Base-by-base conservation (phyloP, 257 asterid genomes). In the Solanum habrochaites region DNA sequence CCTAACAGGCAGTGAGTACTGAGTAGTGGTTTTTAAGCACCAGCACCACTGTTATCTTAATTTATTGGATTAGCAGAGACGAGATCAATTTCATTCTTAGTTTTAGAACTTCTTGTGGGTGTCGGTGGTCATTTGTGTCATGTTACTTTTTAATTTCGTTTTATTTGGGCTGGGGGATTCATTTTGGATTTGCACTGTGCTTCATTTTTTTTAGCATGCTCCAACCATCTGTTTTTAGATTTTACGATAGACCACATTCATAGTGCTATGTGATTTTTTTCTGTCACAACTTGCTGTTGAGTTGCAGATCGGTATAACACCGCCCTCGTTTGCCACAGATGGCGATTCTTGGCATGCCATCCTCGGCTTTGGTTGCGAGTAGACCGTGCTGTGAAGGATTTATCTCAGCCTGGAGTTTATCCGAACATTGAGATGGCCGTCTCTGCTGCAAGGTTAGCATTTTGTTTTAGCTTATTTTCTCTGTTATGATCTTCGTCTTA, bases 311-410 rank as follows among this genome's bases (percentile, higher is more conserved):
- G 99, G 94, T 92, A 96, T 95, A 95, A 95, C 95, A 92, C 99
- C 89, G 99, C 99, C 94, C 98, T 95, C 95, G 98, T 97, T 94
- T 95, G 99, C 99, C 95, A 93, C 98, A 95, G 99, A 97, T 97
- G 99, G 99, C 93, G 88, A 77, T 95, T 97, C 94, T 92, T 97
- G 90, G 99, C 99, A 31, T 97, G 98, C 90, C 98, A 97, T 86
- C 99, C 99, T 86, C 96, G 89, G 82, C 97, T 94, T 87, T 97
- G 99, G 99, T 90, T 97, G 86, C 96, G 99, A 21, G 99, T 97
- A 56, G 99, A 95, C 91, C 93, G 98, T 71, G 93, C 97, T 25
- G 88, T 93, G 45, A 95, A 91, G 88, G 94, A 95, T 86, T 81
- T 89, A 70, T 88, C 96, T 77, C 88, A 89, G 82, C 96, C 97